Percentiles rank a stretch among this genome's conserved stretches.
Evolutionary conservation across 2,329 filamentous ascomycete genomes (phyloP).

Genomic region (Hypoxylon sp.): DNA sequence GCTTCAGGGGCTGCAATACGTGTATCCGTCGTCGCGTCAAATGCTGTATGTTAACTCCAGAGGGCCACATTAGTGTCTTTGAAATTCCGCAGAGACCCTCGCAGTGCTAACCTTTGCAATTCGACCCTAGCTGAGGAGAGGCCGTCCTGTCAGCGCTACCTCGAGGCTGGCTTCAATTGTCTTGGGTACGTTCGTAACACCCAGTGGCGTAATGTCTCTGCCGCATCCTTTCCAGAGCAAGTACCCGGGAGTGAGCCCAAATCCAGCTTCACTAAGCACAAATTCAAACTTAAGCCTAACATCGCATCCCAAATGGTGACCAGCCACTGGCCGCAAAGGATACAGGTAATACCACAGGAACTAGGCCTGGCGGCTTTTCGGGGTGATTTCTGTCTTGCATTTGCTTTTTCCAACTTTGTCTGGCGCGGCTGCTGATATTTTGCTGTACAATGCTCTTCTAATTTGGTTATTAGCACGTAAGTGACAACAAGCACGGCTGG

Average conservation of each 20-base stretch:
- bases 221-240: neutral
- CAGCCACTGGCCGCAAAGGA: neutral
- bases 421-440: slow-evolving; percentile 9
- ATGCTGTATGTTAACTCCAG: neutral
- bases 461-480: too few relatives aligned
- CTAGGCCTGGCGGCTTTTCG: slow-evolving; percentile 12
- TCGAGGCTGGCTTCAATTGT: neutral
- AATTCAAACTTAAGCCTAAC: neutral
- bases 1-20: neutral
- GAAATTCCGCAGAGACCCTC: neutral
- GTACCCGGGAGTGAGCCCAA: neutral
- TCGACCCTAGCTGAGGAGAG: neutral
- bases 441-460: too few relatives aligned
- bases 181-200: neutral
- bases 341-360: neutral
- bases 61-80: neutral
- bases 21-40: neutral
- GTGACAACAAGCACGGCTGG: too few relatives aligned
- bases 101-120: neutral
- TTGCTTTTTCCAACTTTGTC: slow-evolving; percentile 26
- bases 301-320: neutral
- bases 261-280: neutral
- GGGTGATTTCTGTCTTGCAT: slow-evolving; percentile 15
- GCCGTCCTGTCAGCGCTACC: neutral
- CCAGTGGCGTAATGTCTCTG: neutral